Percentiles rank a stretch among this genome's conserved stretches.
Evolutionary conservation across 768 basidiomycete species (phyloP).

Genomic region (Brasilioporus rufonigricans): DNA sequence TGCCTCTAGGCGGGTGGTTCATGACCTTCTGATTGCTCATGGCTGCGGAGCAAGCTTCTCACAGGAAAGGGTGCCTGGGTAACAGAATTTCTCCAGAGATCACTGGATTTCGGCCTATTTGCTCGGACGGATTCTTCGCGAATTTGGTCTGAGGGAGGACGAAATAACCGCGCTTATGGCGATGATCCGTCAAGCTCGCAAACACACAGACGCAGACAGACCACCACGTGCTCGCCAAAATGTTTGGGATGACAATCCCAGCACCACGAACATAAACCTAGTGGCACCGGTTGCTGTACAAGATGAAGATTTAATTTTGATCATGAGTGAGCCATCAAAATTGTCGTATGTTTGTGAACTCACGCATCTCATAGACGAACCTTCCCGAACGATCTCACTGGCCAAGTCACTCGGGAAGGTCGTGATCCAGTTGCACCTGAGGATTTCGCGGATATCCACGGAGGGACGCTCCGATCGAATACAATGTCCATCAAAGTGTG

Average conservation of each 20-base stretch:
- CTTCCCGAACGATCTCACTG: neutral
- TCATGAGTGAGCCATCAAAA: neutral
- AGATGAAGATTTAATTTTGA: neutral
- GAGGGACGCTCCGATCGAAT: neutral
- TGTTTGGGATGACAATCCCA: too few species aligned
- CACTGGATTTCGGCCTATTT: too few species aligned
- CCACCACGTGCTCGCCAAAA: neutral
- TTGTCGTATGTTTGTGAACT: neutral
- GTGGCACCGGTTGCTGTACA: too few species aligned
- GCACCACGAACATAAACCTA: too few species aligned
- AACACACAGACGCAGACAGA: neutral
- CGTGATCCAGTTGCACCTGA: too few species aligned
- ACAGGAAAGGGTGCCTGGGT: neutral
- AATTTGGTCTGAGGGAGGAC: neutral
- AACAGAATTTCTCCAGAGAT: neutral
- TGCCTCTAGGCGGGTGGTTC: too few species aligned
- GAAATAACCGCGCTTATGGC: neutral
- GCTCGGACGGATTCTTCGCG: neutral
- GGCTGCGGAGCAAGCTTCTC: conserved; percentile 6
- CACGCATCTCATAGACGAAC: neutral
- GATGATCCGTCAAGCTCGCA: neutral
- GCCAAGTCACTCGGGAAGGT: neutral
- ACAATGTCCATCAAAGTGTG: neutral
- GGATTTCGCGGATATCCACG: conserved; percentile 9
- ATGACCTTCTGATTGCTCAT: conserved; percentile 20